These are phyloP conservation scores for Volutella citrinella DNA, from an alignment of 2,329 filamentous ascomycete species.

Conservation along the genomic window DNA sequence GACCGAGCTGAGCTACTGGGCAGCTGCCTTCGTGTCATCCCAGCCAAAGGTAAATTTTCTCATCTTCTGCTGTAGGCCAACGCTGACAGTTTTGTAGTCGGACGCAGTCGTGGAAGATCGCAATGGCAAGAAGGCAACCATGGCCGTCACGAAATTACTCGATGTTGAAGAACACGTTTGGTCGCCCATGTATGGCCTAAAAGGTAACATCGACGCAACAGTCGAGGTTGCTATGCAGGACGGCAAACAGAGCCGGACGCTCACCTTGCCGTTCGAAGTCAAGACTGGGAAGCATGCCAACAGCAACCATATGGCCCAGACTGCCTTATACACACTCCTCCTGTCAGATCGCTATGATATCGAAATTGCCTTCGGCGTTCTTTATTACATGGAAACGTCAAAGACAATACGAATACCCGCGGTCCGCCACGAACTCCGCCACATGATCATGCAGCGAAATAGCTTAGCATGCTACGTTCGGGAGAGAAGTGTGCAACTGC, in stretches of 20 bases:
- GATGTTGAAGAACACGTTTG: slow-evolving; percentile 98
- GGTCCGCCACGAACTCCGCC: slow-evolving; percentile 81
- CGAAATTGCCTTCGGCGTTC: slow-evolving; percentile 81
- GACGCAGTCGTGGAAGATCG: slow-evolving; percentile 76
- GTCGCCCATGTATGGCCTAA: slow-evolving; percentile 96
- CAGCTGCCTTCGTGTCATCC: slow-evolving; percentile 71
- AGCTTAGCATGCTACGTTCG: slow-evolving; percentile 81
- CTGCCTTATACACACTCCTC: slow-evolving; percentile 87
- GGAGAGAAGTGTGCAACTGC: slow-evolving; percentile 74
- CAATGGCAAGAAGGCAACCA: slow-evolving; percentile 69
- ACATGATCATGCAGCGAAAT: slow-evolving; percentile 97
- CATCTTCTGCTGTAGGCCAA: background rate
- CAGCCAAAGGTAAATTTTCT: slow-evolving; percentile 58
- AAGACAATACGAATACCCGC: slow-evolving; percentile 82
- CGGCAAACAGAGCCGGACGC: slow-evolving; percentile 58
- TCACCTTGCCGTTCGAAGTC: slow-evolving; percentile 91
- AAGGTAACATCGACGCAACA: slow-evolving; percentile 96
- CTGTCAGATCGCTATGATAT: slow-evolving; percentile 94
- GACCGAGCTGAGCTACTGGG: slow-evolving; percentile 79
- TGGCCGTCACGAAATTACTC: slow-evolving; percentile 89
- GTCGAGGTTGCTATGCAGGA: slow-evolving; percentile 83
- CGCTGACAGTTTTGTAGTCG: slow-evolving; percentile 41
- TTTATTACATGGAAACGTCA: slow-evolving; percentile 94
- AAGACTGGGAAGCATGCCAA: slow-evolving; percentile 89
- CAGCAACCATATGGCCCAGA: slow-evolving; percentile 85